Evolutionary conservation across 2,329 filamentous ascomycete genomes (phyloP), one percentile per base, ranked within the genome.

Genomic region (Ceratocystis cubensis): DNA sequence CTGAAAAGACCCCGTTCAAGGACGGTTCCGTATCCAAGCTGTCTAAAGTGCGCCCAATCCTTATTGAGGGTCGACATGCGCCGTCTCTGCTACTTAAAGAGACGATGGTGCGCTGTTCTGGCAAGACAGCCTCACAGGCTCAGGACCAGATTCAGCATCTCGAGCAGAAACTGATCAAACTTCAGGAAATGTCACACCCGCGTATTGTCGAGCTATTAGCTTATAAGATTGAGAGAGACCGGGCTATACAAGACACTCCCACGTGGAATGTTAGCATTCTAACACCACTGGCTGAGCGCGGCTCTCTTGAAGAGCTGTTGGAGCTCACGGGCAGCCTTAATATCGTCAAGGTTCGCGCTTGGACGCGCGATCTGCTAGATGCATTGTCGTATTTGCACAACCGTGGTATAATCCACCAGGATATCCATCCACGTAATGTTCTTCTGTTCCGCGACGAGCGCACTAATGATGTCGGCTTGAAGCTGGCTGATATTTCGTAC

Each of bases 301-400:
- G 91, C 0, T 89, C 92, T 0, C 77, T 99, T 15, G 84, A 87
- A 33, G 91, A 96, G 71, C 80, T 95, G 22, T 80, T 99, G 37
- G 88, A 93, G 66, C 83, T 93, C 68, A 85, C 91, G 53, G 90
- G 88, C 3, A 83, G 83, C 37, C 78, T 96, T 63, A 84, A 88
- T 53, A 82, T 89, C 64, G 83, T 84, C 69, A 92, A 87, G 73
- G 86, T 92, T 57, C 87, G 91, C 65, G 86, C 89, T 28, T 97
- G 91, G 88, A 94, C 91, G n/a, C 85, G 92, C 68, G 91, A 96
- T 72, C 80, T 99, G 20, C 82, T 99, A 30, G 91, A 96, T 76
- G 94, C 88, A 0, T 78, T 99, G 33, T 88, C 91, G 67, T 96
- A 88, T 73, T 84, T 96, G 64, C 93, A 97, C 75, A 87, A 88